Conservation (phyloP, 2,329 filamentous ascomycete species). For the Nemania sp. region DNA sequence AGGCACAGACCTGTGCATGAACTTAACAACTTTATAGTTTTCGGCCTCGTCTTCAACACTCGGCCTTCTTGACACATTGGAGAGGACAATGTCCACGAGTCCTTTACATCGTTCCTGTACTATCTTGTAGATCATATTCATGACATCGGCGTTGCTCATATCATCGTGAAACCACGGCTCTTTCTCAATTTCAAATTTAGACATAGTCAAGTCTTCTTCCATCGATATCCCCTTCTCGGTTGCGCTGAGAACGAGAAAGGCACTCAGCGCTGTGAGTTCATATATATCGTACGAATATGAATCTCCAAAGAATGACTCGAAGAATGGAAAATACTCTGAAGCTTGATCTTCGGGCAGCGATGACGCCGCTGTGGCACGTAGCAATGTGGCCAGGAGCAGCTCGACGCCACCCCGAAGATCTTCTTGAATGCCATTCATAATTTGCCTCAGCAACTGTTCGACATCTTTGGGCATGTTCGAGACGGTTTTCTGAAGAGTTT, state of each 20-base stretch:
- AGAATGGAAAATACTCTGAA: neutral
- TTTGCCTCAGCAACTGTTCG: neutral
- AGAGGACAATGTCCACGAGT: neutral
- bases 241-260: neutral
- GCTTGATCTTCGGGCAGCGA: neutral
- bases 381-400: conserved; percentile 1
- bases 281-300: neutral
- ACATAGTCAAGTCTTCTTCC: neutral
- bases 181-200: neutral
- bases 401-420: neutral
- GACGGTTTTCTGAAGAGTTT: neutral
- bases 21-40: neutral
- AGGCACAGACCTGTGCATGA: conserved; percentile 4
- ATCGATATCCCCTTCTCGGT: neutral
- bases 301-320: too few species aligned
- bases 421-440: neutral
- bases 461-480: neutral
- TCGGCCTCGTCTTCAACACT: too few species aligned
- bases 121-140: neutral
- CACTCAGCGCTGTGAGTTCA: neutral
- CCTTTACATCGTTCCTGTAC: neutral
- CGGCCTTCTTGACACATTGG: too few species aligned
- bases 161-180: conserved; percentile 1
- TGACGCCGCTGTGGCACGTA: neutral
- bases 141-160: neutral